phyloP scores from a whole-genome alignment of 345 rosid genomes.

The Microcos paniculata region DNA sequence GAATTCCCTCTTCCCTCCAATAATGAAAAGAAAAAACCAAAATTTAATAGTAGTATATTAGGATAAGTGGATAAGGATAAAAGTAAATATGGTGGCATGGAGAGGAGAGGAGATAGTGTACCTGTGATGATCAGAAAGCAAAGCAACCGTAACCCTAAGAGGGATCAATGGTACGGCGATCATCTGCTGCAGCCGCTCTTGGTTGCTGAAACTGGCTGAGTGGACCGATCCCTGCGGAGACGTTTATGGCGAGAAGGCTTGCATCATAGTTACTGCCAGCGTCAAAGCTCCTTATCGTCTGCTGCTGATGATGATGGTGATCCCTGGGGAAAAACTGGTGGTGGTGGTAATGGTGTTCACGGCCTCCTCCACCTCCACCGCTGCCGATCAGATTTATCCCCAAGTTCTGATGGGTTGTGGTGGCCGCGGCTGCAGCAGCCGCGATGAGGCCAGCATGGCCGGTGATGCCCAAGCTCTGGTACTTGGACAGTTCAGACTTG shows the following conservation, averaged over 20 bases:
- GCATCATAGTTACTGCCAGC: conserved; percentile 52
- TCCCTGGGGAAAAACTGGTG: conserved; percentile 78
- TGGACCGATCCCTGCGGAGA: conserved; percentile 60
- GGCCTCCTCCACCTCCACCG: conserved; percentile 36
- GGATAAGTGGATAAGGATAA: neutral
- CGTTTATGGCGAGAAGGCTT: conserved; percentile 69
- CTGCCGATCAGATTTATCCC: conserved; percentile 62
- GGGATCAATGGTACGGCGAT: conserved; percentile 77
- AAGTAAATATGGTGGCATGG: neutral
- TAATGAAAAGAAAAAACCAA: too few species aligned
- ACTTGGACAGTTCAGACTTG: conserved; percentile 58
- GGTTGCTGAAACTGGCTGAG: conserved; percentile 84
- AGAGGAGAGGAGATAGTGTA: neutral
- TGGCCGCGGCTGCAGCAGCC: conserved; percentile 47
- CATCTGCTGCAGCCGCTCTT: conserved; percentile 72
- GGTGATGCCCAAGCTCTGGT: conserved; percentile 49
- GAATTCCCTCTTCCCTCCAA: too few species aligned
- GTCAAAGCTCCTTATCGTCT: conserved; percentile 65
- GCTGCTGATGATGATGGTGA: conserved; percentile 50
- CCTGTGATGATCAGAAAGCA: conserved; percentile 16
- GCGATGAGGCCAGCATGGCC: conserved; percentile 64
- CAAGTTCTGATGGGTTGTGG: conserved; percentile 43
- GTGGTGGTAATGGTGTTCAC: conserved; percentile 58
- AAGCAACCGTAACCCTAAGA: conserved; percentile 52
- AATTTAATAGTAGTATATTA: neutral